Base-by-base conservation (phyloP, 768 basidiomycete genomes). In the Mycena rebaudengoi region DNA sequence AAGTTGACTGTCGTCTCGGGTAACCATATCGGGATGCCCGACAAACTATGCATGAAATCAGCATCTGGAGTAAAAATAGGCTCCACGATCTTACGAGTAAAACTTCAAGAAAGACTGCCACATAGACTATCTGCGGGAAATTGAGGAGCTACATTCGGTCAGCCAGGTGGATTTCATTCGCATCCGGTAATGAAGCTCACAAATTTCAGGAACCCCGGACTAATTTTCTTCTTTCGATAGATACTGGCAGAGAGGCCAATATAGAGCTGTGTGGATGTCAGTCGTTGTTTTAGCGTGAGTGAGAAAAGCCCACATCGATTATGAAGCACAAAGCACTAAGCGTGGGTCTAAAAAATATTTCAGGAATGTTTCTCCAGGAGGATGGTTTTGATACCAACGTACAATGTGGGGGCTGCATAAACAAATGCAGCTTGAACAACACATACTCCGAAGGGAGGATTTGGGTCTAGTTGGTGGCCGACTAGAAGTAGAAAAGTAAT, bases 311-410 rank as follows among this genome's bases (percentile, higher is more conserved):
- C 18, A 63, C 62, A 41, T 63, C 62, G 30, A 33, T 32, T 5
- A 52, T 48, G n/a, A 63, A 63, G 20, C 39, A 50, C 41, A 63
- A 29, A 5, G 48, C 62, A 26, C 55, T 63, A 13, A 63, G 54
- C 4, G 62, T 63, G 0, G 48, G 54, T 14, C 54, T 56, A 20
- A 8, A 51, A 18, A 8, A 18, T 18, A 18, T 37, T 37, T 39
- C 6, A 7, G n/a, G n/a, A n/a, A n/a, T n/a, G n/a, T n/a, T n/a
- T n/a, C n/a, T n/a, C n/a, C n/a, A n/a, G n/a, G n/a, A n/a, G n/a
- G n/a, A n/a, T n/a, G n/a, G n/a, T n/a, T n/a, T n/a, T n/a, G n/a
- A n/a, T n/a, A n/a, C n/a, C 25, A 28, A 35, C 60, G 39, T 21
- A 63, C 62, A 50, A 44, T 1, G 48, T 53, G 5, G 62, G 62